phyloP scores from a whole-genome alignment of 2,329 filamentous ascomycete species.

The Apiospora sp. region DNA sequence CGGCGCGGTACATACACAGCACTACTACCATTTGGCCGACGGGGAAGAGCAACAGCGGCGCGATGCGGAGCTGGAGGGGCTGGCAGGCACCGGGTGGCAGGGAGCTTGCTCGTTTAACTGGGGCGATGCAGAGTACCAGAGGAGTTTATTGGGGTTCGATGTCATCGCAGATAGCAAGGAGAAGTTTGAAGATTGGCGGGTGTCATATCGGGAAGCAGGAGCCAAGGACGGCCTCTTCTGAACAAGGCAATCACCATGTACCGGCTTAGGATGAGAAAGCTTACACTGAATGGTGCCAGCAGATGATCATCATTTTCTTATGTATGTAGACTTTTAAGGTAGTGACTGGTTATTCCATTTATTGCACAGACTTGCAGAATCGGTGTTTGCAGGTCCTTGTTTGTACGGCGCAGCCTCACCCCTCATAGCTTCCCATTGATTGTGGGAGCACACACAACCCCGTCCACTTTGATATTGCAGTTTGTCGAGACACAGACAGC shows the following conservation, averaged over 20 bases:
- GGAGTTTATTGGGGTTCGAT: not conserved
- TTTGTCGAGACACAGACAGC: not conserved
- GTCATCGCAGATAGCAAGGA: not conserved
- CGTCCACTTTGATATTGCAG: not conserved
- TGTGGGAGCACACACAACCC: not conserved
- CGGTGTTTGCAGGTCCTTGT: not conserved
- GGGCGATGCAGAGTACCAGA: conserved; percentile 10
- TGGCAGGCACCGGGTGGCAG: not conserved
- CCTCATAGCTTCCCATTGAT: not conserved
- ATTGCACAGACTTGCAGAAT: not conserved
- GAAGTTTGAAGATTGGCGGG: conserved; percentile 11
- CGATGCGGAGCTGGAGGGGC: conserved; percentile 12
- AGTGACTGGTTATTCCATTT: not conserved
- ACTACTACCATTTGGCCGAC: conserved; percentile 20
- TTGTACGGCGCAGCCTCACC: not conserved
- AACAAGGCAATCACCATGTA: not conserved
- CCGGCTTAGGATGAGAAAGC: too few relatives aligned
- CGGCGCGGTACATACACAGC: not conserved
- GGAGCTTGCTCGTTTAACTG: not conserved
- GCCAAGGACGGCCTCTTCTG: not conserved
- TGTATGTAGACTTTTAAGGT: too few relatives aligned
- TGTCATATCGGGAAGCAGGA: not conserved
- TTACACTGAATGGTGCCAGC: too few relatives aligned
- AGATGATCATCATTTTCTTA: too few relatives aligned
- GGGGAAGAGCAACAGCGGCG: not conserved